Evolutionary conservation across 768 basidiomycete species (phyloP), one percentile per base, ranked within the genome.

Genomic region (Macrolepiota fuliginosa): DNA sequence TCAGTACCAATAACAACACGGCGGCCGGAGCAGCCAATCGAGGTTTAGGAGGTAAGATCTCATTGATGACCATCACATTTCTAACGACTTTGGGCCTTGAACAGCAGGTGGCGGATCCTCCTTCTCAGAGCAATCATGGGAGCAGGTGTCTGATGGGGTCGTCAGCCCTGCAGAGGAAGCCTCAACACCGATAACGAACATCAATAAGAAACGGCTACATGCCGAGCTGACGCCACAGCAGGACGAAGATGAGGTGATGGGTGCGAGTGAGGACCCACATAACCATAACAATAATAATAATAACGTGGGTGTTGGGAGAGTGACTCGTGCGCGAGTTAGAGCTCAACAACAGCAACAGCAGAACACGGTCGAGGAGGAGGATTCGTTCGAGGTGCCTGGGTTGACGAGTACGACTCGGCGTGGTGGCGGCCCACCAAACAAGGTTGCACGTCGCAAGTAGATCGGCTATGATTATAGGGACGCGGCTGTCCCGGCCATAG

Each of bases 71-170:
- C n/a, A n/a, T 7, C 19, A 45, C 19, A 19, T 19, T 45, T 45
- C 42, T 45, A 15, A 45, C 42, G 7, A 35, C 19, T 13, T 79
- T 84, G 11, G 4, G 4, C 11, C 17, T 47, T 47, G 17, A 24
- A 52, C 24, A n/a, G n/a, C n/a, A 54, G 54, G 24, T 29, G 1
- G 65, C 65, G 6, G 46, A n/a, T n/a, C n/a, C 63, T 35, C 73
- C 19, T 45, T 84, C 9, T 76, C 77, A 0, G 81, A 83, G 63
- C 86, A 85, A 22, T 81, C 84, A 25, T 78, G 74, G 71, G 85
- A 88, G 67, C 85, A 88, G 82, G 76, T 85, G 13, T 72, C 72
- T 36, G 71, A 76, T 50, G 78, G 12, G 29, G 3, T 32, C 22
- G 27, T 10, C 35, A 46, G n/a, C 6, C 7, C 15, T 25, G 13